Base-by-base conservation (phyloP, 768 basidiomycete genomes). In the Russula abietina region DNA sequence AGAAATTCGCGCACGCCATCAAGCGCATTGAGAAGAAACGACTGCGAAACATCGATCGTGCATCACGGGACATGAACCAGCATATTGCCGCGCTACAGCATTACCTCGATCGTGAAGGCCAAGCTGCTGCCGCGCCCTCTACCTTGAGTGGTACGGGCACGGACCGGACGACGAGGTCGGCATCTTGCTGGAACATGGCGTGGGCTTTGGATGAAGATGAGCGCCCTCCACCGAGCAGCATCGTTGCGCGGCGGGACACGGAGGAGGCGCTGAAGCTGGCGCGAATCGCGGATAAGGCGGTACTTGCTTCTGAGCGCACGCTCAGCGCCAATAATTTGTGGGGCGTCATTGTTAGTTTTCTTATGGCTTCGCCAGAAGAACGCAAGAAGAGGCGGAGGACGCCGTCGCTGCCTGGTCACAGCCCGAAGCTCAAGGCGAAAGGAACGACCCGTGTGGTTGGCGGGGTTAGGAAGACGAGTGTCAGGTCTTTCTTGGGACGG, bases 191-290 rank as follows among this genome's bases (percentile, higher is more conserved):
- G 87, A 82, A 79, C 32, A 93, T 91, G 87, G 84, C 86, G 22
- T 98, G 90, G 93, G 92, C 87, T 7, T 73, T 93, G 60, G 87
- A 91, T 64, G 83, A 79, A 17, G 77, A 83, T 55, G 94, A 97
- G 74, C 78, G 80, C 22, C 96, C 96, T 3, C 96, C 96, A 4
- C 90, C 95, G 3, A 91, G 88, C 69, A 94, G 93, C 57, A 92
- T 98, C 67, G 90, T 91, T 36, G 86, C 90, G n/a, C 78, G 94
- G 60, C 75, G 93, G 57, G 95, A 98, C 69, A 95, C 92, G 6
- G 77, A 79, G 43, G 91, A 93, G 75, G 91, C 91, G 11, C 77
- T 85, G 28, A 77, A 81, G 69, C 75, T 93, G 45, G 89, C 88
- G 28, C 81, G 80, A 55, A 79, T 91, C 39, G 91, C 91, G 6